A percentile compares a stretch with the other conserved stretches of the same genome.
phyloP scores from a whole-genome alignment of 169 alveolate genomes.

The Cryptosporidium parvum region DNA sequence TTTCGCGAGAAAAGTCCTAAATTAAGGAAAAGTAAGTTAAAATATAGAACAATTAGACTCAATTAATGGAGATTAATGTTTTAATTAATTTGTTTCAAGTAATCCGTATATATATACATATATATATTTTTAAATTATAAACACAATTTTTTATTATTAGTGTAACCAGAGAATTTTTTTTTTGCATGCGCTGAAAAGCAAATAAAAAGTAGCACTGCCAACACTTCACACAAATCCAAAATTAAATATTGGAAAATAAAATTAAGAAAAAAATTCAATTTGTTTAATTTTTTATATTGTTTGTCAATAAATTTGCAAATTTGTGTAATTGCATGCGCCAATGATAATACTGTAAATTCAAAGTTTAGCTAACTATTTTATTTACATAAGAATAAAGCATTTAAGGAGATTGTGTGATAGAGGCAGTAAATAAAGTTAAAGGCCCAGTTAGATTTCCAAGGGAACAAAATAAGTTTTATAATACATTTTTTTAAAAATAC shows the following conservation, averaged over 20 bases:
- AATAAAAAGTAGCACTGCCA: constrained; percentile 13
- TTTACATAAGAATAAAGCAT: neutral
- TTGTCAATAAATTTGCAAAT: constrained; percentile 32
- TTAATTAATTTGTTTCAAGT: neutral
- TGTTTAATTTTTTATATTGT: neutral
- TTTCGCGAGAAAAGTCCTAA: neutral
- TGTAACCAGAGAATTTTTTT: neutral
- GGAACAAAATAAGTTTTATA: neutral
- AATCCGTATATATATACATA: neutral
- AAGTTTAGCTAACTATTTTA: constrained; percentile 2
- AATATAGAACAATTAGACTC: too few species aligned
- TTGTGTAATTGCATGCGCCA: constrained; percentile 70
- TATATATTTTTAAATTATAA: neutral
- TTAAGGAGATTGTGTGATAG: constrained; percentile 15
- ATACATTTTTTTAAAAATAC: neutral
- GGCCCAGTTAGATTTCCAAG: neutral
- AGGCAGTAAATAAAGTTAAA: neutral
- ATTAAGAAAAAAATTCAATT: neutral
- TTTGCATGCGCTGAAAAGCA: constrained; percentile 7
- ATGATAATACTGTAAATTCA: constrained; percentile 10
- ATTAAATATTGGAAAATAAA: neutral
- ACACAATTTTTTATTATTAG: neutral
- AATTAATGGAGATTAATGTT: neutral
- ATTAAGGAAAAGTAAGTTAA: neutral
- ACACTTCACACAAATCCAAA: constrained; percentile 31